Percentiles rank a stretch among this genome's conserved stretches.
These are phyloP conservation scores for Echinosophora koreensis DNA, from an alignment of 306 rosid genomes.

Conservation along the genomic window DNA sequence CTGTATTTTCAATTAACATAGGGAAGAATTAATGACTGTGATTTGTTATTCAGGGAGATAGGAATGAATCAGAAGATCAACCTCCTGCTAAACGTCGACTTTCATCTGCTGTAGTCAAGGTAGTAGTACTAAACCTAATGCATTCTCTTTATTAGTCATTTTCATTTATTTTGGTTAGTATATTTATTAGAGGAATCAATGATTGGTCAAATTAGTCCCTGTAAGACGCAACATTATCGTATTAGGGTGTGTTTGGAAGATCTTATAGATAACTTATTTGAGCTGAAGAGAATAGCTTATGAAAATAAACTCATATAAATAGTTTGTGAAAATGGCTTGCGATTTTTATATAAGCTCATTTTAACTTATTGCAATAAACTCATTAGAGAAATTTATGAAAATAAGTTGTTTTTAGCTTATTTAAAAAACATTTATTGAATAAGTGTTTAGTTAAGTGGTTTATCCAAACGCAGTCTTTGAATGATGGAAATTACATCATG, in stretches of 20 bases:
- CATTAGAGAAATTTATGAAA: too few relatives aligned
- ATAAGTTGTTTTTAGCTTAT: too few relatives aligned
- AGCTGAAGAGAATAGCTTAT: too few relatives aligned
- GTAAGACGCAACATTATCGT: not conserved
- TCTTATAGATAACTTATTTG: too few relatives aligned
- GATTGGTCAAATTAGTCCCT: not conserved
- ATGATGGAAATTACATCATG: not conserved
- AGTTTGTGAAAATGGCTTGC: too few relatives aligned
- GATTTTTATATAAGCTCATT: too few relatives aligned
- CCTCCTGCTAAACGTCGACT: slow-evolving; percentile 82
- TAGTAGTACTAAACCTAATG: slow-evolving; percentile 16
- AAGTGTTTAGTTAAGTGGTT: too few relatives aligned
- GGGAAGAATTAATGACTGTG: not conserved
- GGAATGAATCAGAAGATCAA: slow-evolving; percentile 73
- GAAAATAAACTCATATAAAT: too few relatives aligned
- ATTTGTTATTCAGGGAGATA: slow-evolving; percentile 60
- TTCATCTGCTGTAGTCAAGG: slow-evolving; percentile 96
- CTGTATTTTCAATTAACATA: not conserved
- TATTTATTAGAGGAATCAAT: not conserved
- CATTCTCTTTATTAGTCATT: not conserved
- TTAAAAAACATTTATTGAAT: too few relatives aligned
- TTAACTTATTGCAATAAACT: too few relatives aligned
- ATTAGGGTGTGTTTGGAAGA: not conserved
- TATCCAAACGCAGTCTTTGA: not conserved
- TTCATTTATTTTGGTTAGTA: not conserved